Conservation (phyloP, 495 filamentous ascomycete genomes). For the Saxophila tyrrhenica region DNA sequence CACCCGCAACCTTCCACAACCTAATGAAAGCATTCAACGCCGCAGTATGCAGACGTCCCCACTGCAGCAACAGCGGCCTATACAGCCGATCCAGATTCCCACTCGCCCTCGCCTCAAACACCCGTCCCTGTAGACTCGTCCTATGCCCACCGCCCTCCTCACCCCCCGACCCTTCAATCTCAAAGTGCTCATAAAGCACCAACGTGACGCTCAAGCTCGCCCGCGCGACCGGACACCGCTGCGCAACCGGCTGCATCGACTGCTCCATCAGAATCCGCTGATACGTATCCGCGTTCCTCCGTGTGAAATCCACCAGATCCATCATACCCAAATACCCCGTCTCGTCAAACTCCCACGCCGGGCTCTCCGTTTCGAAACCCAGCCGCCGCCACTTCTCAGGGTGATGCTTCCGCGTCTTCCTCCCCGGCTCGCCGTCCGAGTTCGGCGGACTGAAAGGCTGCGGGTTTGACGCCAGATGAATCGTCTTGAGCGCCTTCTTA, state of each 20-base stretch:
- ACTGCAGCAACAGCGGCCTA: constrained; percentile 79
- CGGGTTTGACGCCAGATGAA: constrained; percentile 73
- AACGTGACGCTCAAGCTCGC: constrained; percentile 79
- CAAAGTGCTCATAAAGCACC: constrained; percentile 90
- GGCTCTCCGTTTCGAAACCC: constrained; percentile 85
- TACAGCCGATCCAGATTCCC: constrained; percentile 79
- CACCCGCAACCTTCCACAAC: constrained; percentile 81
- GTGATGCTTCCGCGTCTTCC: constrained; percentile 52
- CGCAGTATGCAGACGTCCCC: constrained; percentile 87
- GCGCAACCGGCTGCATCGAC: constrained; percentile 54
- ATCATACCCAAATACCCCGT: constrained; percentile 92
- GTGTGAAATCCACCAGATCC: constrained; percentile 88
- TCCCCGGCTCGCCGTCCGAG: constrained; percentile 25
- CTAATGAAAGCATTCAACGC: constrained; percentile 83
- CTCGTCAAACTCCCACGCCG: constrained; percentile 69
- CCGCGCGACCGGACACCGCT: constrained; percentile 79
- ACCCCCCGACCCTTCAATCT: constrained; percentile 56
- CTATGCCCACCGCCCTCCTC: neutral
- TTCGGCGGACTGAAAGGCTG: constrained; percentile 33
- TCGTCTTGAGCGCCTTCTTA: constrained; percentile 68
- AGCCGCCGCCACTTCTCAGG: constrained; percentile 90
- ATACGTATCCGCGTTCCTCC: constrained; percentile 81
- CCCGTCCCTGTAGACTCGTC: neutral
- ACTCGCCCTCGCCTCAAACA: constrained; percentile 34
- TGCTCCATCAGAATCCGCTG: constrained; percentile 85